phyloP scores from a whole-genome alignment of 306 rosid genomes.

The Styphnolobium japonicum region DNA sequence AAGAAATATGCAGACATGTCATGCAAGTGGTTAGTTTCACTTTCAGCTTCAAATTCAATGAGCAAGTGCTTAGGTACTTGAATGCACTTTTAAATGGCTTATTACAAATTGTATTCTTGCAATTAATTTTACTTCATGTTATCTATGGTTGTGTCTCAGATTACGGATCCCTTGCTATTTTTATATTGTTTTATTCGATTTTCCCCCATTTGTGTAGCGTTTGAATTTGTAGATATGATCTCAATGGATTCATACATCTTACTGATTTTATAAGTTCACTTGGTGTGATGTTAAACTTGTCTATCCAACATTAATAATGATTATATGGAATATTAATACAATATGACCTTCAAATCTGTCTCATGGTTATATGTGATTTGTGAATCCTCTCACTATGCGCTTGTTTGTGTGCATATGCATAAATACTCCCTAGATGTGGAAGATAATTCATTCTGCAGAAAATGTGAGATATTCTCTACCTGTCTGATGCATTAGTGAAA shows the following conservation, averaged over 20 bases:
- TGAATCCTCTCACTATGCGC: not conserved
- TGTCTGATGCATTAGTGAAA: not conserved
- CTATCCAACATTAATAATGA: not conserved
- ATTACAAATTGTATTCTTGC: slow-evolving; percentile 28
- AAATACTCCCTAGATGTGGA: not conserved
- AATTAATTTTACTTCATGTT: slow-evolving; percentile 24
- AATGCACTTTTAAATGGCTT: slow-evolving; percentile 29
- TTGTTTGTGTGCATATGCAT: not conserved
- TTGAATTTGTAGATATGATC: slow-evolving; percentile 22
- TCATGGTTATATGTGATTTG: not conserved
- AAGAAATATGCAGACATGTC: slow-evolving; percentile 48
- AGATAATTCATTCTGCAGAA: not conserved
- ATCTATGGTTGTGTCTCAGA: slow-evolving; percentile 24
- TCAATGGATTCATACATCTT: slow-evolving; percentile 5
- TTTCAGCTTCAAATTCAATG: slow-evolving; percentile 43
- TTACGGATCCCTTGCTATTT: slow-evolving; percentile 18
- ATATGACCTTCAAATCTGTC: not conserved
- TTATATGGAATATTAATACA: not conserved
- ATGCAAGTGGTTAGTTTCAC: slow-evolving; percentile 50
- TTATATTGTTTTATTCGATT: slow-evolving; percentile 19
- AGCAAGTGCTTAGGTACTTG: slow-evolving; percentile 38
- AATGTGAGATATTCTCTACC: not conserved
- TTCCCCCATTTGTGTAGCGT: not conserved
- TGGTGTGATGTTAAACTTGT: slow-evolving; percentile 2
- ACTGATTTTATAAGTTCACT: not conserved